Evolutionary conservation across 257 asterid species (phyloP).

Genomic region (Solanum phureja): DNA sequence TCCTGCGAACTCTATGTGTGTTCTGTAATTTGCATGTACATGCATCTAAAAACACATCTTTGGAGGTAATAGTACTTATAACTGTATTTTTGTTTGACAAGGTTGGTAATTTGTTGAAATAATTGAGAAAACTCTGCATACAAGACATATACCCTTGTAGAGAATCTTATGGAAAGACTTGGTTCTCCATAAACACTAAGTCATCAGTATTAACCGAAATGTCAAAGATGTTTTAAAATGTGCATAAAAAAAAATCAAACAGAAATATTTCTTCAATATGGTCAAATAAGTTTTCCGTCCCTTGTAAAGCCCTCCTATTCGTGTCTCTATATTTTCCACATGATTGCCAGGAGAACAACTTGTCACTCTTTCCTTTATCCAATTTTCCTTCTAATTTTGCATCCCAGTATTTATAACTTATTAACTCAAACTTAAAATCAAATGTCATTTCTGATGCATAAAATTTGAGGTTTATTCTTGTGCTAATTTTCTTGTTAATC

Average conservation of each 20-base stretch:
- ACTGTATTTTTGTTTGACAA: neutral
- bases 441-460: no score
- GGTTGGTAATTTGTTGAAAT: neutral
- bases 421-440: no score
- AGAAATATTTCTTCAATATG: neutral
- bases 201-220: neutral
- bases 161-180: neutral
- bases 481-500: no score
- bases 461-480: no score
- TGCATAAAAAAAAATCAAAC: neutral
- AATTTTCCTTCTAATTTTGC: neutral
- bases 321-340: neutral
- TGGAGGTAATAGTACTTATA: neutral
- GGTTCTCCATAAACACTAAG: neutral
- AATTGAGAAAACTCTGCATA: neutral
- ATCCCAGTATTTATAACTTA: no score
- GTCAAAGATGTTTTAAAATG: neutral
- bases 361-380: neutral
- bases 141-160: neutral
- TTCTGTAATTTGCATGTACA: neutral
- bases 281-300: neutral
- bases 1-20: neutral
- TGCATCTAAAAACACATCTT: neutral
- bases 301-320: neutral
- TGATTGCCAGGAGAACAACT: neutral